Evolutionary conservation across 257 asterid species (phyloP).

Genomic region (Forsythia viridissima): DNA sequence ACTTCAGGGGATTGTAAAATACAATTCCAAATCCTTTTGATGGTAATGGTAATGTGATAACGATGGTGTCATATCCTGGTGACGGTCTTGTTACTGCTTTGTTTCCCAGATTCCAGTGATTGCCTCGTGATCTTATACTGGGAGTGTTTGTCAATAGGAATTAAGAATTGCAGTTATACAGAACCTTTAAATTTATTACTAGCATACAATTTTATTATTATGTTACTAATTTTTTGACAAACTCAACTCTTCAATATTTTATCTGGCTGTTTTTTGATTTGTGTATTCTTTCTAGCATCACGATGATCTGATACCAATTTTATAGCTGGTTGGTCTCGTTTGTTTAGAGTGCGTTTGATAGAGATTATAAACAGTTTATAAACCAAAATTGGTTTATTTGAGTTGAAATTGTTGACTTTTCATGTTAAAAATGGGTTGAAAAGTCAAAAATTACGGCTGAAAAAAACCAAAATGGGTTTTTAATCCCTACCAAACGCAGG

Average conservation of each 20-base stretch:
- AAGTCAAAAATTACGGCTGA: no score
- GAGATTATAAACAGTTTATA: no score
- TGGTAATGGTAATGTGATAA: no score
- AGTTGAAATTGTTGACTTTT: no score
- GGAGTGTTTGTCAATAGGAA: not conserved
- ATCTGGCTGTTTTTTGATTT: not conserved
- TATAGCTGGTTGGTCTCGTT: not conserved
- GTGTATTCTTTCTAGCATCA: not conserved
- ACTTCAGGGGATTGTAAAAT: not conserved
- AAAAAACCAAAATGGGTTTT: no score
- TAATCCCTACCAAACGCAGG: no score
- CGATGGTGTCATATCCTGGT: no score
- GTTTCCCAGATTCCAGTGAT: not conserved
- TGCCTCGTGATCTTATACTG: not conserved
- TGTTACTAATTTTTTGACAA: not conserved
- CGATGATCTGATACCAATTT: not conserved
- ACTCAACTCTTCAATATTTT: not conserved
- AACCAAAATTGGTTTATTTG: no score
- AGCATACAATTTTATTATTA: not conserved
- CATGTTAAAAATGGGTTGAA: no score
- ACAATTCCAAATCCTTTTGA: not conserved
- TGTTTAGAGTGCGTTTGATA: no score
- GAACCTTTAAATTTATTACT: not conserved
- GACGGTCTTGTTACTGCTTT: no score
- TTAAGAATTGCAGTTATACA: not conserved